phyloP scores from a whole-genome alignment of 2,329 filamentous ascomycete species.

The Laburnicola sp. region DNA sequence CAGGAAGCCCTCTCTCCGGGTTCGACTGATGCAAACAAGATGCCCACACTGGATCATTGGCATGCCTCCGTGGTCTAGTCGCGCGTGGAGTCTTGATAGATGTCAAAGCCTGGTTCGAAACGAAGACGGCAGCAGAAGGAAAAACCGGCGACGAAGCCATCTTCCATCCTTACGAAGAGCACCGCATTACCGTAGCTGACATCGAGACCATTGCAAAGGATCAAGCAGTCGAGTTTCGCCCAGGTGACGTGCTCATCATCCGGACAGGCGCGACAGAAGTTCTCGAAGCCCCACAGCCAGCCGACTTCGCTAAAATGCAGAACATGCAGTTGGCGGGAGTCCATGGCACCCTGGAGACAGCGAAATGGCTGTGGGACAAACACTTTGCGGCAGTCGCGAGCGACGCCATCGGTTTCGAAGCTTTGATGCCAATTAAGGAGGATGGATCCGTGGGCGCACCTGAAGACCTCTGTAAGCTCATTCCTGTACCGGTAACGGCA shows the following conservation, averaged over 20 bases:
- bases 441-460: conserved; percentile 41
- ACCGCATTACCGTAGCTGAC: conserved; percentile 19
- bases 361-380: conserved; percentile 45
- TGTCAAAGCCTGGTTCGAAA: conserved; percentile 17
- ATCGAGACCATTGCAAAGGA: conserved; percentile 15
- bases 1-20: conserved; percentile 24
- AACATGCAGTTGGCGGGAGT: conserved; percentile 41
- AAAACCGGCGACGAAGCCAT: conserved; percentile 12
- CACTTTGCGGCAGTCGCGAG: conserved; percentile 43
- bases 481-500: no score
- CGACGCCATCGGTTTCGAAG: conserved; percentile 49
- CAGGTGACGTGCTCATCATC: conserved; percentile 25
- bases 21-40: conserved; percentile 41
- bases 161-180: conserved; percentile 14
- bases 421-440: conserved; percentile 35
- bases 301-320: conserved; percentile 25
- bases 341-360: conserved; percentile 34
- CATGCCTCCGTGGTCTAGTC: conserved; percentile 35
- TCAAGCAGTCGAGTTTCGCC: conserved; percentile 7
- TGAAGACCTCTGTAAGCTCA: no score
- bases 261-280: conserved; percentile 30
- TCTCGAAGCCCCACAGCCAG: conserved; percentile 26
- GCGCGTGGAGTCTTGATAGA: conserved; percentile 17
- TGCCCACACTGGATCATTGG: no score
- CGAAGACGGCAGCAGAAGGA: conserved; percentile 10